Base-by-base conservation (phyloP, 78 protist genomes). In the Guillardia theta region DNA sequence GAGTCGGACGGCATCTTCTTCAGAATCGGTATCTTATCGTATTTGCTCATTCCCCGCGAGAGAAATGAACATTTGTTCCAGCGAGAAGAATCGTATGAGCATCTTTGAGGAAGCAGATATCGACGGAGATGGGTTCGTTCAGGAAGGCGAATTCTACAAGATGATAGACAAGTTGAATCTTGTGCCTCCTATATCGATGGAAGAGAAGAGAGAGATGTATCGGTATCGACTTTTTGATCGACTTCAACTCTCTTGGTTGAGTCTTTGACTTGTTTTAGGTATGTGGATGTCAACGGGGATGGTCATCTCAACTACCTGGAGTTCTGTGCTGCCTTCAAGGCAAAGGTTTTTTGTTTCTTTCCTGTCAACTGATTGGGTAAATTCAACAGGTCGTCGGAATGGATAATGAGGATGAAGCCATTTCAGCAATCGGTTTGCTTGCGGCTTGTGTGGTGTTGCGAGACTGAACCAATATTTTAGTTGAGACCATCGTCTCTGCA, bases 281-380 rank as follows among this genome's bases (percentile, higher is more conserved):
- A 70, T 24, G 83, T 70, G 41, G 90, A 78, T 50, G 33, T 43
- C 33, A 78, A 78, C 48, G 50, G 90, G 37, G 90, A 78, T 30
- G 90, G 90, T 36, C 90, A 78, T 43, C 48, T 78, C 50, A 78
- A 78, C 48, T 78, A 78, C 90, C 48, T 78, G 53, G 90, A 78
- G 90, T 78, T 78, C 90, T 78, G 90, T 50, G 45, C 90, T 8
- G 90, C 90, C 44, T 78, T n/a, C 90, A 9, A 64, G 80, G 80
- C 30, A 53, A 18, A 21, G 62, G 18, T 53, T 53, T 53, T 53
- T 53, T 53, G 62, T 53, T 53, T 53, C 18, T 53, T 21, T 53
- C 62, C 12, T 12, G 18, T 53, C n/a, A n/a, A n/a, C n/a, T n/a
- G n/a, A n/a, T n/a, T n/a, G n/a, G n/a, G n/a, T n/a, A n/a, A n/a